Conservation (phyloP, 2,329 filamentous ascomycete genomes). For the Trichophaea hybrida region DNA sequence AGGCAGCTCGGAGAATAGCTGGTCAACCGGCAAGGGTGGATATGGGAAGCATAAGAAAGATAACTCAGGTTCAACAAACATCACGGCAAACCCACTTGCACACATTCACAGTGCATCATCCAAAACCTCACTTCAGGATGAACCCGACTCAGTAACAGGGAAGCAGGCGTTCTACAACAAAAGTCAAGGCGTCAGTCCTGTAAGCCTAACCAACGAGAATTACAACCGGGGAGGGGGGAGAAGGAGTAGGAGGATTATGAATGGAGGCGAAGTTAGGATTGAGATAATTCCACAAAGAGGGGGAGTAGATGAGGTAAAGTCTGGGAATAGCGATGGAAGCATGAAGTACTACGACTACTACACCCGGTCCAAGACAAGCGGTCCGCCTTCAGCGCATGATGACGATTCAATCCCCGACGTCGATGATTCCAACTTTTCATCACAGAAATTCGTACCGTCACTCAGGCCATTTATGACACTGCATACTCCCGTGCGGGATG, state of each 20-base stretch:
- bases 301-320: neutral
- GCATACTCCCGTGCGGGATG: neutral
- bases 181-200: constrained; percentile 6
- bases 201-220: neutral
- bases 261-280: constrained; percentile 20
- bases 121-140: neutral
- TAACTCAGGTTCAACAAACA: constrained; percentile 4
- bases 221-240: neutral
- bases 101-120: neutral
- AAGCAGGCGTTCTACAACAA: constrained; percentile 7
- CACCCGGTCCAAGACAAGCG: constrained; percentile 2
- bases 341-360: constrained; percentile 12
- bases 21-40: neutral
- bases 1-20: constrained; percentile 1
- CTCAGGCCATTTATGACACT: neutral
- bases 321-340: neutral
- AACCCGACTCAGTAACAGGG: neutral
- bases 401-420: neutral
- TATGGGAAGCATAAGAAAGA: constrained; percentile 1
- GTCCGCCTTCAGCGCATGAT: neutral
- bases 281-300: constrained; percentile 14
- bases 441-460: neutral
- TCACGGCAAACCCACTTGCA: constrained; percentile 1
- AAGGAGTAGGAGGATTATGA: constrained; percentile 12
- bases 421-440: neutral